Evolutionary conservation across 2,329 filamentous ascomycete genomes (phyloP).

Genomic region (Pestalotiopsis sp.): DNA sequence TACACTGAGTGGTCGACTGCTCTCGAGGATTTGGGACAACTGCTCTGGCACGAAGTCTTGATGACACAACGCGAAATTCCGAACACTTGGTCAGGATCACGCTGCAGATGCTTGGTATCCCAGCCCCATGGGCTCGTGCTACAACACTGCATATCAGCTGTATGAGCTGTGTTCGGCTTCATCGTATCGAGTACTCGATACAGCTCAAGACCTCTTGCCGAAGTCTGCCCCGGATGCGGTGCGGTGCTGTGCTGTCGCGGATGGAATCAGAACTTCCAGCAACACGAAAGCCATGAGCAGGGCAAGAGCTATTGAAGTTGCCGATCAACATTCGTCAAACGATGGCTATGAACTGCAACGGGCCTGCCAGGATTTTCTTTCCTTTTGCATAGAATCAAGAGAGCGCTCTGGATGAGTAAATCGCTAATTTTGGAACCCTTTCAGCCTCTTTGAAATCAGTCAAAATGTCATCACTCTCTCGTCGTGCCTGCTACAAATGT

Average conservation of each 20-base stretch:
- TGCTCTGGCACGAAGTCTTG: neutral
- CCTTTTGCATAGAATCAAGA: neutral
- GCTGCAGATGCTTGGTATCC: conserved; percentile 20
- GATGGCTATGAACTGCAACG: neutral
- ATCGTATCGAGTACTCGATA: neutral
- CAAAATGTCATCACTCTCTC: conserved; percentile 77
- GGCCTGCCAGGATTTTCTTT: neutral
- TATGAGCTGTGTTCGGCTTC: neutral
- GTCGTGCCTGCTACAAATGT: conserved; percentile 82
- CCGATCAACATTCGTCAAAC: neutral
- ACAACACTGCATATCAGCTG: neutral
- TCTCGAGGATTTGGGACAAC: neutral
- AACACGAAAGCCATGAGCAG: neutral
- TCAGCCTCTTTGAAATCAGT: conserved; percentile 14
- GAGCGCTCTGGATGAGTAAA: conserved; percentile 34
- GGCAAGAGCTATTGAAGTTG: neutral
- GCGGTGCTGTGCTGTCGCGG: neutral
- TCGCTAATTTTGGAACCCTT: conserved; percentile 24
- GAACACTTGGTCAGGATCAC: conserved; percentile 14
- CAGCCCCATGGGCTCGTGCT: conserved; percentile 10
- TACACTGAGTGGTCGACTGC: neutral
- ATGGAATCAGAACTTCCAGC: neutral
- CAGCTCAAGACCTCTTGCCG: neutral
- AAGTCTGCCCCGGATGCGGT: neutral
- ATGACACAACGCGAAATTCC: neutral